Evolutionary conservation across 208 protist genomes (phyloP), one percentile per base, ranked within the genome.

Genomic region (Strigomonas galati): DNA sequence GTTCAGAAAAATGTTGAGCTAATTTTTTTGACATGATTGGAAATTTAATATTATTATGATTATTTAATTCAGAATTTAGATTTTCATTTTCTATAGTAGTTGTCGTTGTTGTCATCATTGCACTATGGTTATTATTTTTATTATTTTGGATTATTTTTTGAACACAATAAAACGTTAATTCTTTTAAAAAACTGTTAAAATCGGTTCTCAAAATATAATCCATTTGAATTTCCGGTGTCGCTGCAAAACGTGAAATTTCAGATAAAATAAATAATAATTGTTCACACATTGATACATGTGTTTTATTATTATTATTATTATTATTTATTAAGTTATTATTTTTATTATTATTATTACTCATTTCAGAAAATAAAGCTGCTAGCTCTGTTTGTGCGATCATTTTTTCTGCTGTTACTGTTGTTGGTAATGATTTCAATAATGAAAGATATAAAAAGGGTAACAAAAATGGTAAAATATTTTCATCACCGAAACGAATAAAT

Each of bases 101-200:
- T 4, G 23, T 17, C 5, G 5, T 7, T 26, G 23, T 7, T 27
- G 23, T 15, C 17, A 7, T 17, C 5, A 21, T 15, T 53, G 7
- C 17, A 17, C 23, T 17, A 7, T 17, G 7, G 48, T 17, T 7
- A 17, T 17, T 17, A 7, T 53, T 4, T 4, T 4, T 17, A 7
- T 4, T 4, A 4, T 4, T 6, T 3, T 48, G 2, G 24, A 62
- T 35, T 7, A 62, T 46, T 9, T 3, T 48, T n/a, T 46, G 23
- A 21, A 62, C 40, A 62, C 56, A 32, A 23, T 62, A 62, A 19
- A 62, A 46, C 24, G 30, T 62, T 1, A 62, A 31, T 7, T 62
- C 56, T 12, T 48, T 48, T n/a, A 62, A n/a, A 3, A 58, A 14
- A 3, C 12, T 30, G 31, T 58, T 58, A 12, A 24, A 58, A 12